Evolutionary conservation across 108 stramenopile species (phyloP).

Genomic region (Stephanodiscus minutulus): DNA sequence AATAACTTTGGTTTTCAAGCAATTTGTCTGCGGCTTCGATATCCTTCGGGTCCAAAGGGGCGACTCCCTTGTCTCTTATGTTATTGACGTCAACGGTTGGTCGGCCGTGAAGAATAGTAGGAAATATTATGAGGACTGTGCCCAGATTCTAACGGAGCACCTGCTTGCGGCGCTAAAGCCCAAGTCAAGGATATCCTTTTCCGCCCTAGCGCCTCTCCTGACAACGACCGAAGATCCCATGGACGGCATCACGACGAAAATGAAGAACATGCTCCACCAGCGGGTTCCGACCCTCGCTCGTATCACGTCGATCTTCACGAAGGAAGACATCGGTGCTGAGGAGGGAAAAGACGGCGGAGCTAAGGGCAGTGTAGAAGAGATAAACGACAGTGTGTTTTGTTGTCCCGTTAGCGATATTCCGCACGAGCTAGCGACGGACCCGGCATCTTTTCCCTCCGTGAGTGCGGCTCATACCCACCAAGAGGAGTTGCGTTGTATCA

Average conservation of each 20-base stretch:
- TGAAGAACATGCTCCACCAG: constrained; percentile 14
- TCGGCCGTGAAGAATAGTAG: constrained; percentile 95
- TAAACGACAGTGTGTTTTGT: constrained; percentile 22
- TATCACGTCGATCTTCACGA: constrained; percentile 20
- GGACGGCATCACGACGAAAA: constrained; percentile 14
- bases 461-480: constrained; percentile 56
- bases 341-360: constrained; percentile 22
- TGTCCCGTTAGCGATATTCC: constrained; percentile 76
- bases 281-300: constrained; percentile 39
- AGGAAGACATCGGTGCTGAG: constrained; percentile 32
- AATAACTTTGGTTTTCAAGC: constrained; percentile 91
- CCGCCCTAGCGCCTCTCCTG: constrained; percentile 81
- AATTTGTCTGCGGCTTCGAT: constrained; percentile 98
- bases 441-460: constrained; percentile 50
- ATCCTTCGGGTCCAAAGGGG: constrained; percentile 78
- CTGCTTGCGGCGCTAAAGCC: constrained; percentile 88
- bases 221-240: constrained; percentile 48
- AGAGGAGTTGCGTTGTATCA: constrained; percentile 95
- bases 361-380: constrained; percentile 23
- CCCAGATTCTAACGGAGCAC: constrained; percentile 90
- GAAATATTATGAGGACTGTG: constrained; percentile 97
- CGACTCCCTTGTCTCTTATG: constrained; percentile 83
- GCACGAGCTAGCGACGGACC: constrained; percentile 61
- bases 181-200: constrained; percentile 57
- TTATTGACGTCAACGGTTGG: constrained; percentile 99